These are phyloP conservation scores for Arthroderma sp. DNA, from an alignment of 2,329 filamentous ascomycete species.

Conservation along the genomic window DNA sequence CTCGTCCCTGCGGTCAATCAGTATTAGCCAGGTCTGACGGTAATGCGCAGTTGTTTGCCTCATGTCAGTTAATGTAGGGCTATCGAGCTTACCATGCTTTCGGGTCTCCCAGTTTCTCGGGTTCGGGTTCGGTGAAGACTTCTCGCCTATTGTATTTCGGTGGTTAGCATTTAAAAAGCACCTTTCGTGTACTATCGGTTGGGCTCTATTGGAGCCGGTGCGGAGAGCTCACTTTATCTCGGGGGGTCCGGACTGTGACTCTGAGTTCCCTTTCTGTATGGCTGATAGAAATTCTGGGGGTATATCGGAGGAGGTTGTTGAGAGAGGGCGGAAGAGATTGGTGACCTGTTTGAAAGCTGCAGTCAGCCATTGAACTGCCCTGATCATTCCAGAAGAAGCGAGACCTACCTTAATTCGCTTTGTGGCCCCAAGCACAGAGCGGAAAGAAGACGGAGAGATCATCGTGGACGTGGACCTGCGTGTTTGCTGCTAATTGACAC, in stretches of 20 bases:
- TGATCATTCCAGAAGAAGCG: too few relatives aligned
- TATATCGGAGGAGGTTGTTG: neutral
- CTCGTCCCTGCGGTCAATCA: conserved; percentile 21
- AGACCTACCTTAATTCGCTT: conserved; percentile 12
- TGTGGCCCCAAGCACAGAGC: conserved; percentile 9
- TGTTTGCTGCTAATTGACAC: neutral
- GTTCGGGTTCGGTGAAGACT: neutral
- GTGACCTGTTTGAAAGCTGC: neutral
- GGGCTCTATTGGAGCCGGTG: neutral
- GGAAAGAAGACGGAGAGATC: conserved; percentile 12
- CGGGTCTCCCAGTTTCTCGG: neutral
- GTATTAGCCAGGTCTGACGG: neutral
- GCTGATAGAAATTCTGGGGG: neutral
- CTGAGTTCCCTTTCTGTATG: neutral
- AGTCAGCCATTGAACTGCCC: neutral
- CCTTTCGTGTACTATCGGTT: neutral
- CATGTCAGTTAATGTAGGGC: neutral
- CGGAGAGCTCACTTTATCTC: conserved; percentile 1
- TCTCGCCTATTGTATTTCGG: neutral
- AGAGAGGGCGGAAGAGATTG: conserved; percentile 1
- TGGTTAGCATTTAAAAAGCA: neutral
- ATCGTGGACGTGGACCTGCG: conserved; percentile 8
- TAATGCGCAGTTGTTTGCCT: neutral
- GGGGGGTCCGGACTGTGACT: neutral
- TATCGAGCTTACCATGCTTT: neutral